Base-by-base conservation (phyloP, 495 filamentous ascomycete genomes). In the Paragyromitra xinjiangensis region DNA sequence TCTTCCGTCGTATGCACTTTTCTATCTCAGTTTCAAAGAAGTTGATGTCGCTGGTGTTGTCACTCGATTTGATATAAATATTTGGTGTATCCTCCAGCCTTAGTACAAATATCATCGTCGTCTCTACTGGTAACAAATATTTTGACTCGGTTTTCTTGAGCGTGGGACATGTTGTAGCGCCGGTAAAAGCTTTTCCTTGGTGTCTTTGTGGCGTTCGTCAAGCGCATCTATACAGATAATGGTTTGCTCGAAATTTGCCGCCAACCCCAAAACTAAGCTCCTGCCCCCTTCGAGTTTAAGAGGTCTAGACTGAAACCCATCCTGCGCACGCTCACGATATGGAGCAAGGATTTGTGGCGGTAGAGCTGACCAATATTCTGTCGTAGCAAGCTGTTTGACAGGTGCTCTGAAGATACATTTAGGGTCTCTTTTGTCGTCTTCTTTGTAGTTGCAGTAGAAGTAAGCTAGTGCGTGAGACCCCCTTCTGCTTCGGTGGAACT, bases 41-140 rank as follows among this genome's bases (percentile, higher is more conserved):
- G 14, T 73, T 34, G 34, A 78, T 78, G 44, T 80, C 75, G 2
- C 37, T 34, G 22, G 19, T 4, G 19, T 80, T 80, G 39, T 78
- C 78, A 6, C 14, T 69, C 12, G 75, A 63, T 4, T 64, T 26
- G 29, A 80, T 78, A 29, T 48, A 74, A 16, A 73, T 9, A 45
- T 74, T 69, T 22, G 74, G 78, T 16, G 58, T 37, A 9, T 51
- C n/a, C 2, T 51, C 44, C 0, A 80, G 22, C 1, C 53, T 39
- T 19, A 24, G 40, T 6, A 14, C 50, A n/a, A n/a, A 81, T 79
- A 34, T 79, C 71, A 22, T 39, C 29, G 22, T 79, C 63, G n/a
- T 75, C 59, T 26, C 79, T 71, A 40, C 70, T 76, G 2, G 79
- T 56, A 12, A 77, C 71, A 51, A 81, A 81, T 11, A 81, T 64